Evolutionary conservation across 768 basidiomycete species (phyloP), one percentile per base, ranked within the genome.

Genomic region (Cystobasidium onofrii): DNA sequence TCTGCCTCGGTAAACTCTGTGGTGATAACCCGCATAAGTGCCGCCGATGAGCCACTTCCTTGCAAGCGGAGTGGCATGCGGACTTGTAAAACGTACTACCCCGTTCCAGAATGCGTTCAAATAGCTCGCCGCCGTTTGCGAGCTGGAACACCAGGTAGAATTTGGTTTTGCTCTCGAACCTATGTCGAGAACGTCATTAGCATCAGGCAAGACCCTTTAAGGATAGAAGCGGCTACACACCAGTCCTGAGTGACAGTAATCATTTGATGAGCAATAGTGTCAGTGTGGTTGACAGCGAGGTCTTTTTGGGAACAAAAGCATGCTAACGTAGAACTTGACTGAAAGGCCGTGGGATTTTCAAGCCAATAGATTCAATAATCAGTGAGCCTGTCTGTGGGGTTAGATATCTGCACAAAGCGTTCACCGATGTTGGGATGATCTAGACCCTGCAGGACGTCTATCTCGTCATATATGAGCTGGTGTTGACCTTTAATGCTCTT

Each of bases 111-210:
- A 98, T 91, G 55, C 92, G 86, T 64, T 92, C 90, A 79, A 99
- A 99, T 1, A 98, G 85, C 79, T 98, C 96, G 34, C 96, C 95
- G 9, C 96, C 95, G 0, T 87, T 85, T 0, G 96, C 96, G 7
- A 98, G 88, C 81, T 74, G 57, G 44, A 78, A 79, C 15, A 74
- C 73, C 23, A 98, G 87, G 80, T 95, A 98, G 81, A 91, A 97
- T 82, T 96, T 97, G 17, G 88, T 85, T 76, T 92, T 84, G 15
- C 90, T 92, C 79, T 98, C 95, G 80, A 98, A 98, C 88, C 90
- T 91, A 80, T 15, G 95, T 92, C 3, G 17, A 60, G 57, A n/a
- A n/a, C n/a, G n/a, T n/a, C n/a, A n/a, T n/a, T n/a, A n/a, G n/a
- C n/a, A n/a, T n/a, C n/a, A n/a, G n/a, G n/a, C n/a, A n/a, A n/a